phyloP scores from a whole-genome alignment of 768 basidiomycete species.

The Xerocomus potaroensis region DNA sequence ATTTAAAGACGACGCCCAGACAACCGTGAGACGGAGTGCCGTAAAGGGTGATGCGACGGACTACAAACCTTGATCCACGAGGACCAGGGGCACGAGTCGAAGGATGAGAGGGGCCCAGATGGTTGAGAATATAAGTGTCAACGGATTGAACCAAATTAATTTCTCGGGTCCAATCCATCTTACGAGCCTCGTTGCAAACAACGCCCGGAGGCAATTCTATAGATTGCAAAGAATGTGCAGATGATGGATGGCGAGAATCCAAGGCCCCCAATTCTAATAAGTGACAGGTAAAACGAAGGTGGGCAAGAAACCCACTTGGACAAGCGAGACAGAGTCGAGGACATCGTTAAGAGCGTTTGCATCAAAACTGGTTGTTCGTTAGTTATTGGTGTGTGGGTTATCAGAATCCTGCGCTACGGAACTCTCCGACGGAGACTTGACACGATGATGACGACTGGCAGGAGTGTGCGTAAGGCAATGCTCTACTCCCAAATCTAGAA shows the following conservation, averaged over 20 bases:
- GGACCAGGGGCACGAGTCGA: too few species aligned
- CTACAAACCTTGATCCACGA: too few species aligned
- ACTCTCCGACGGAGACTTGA: background rate
- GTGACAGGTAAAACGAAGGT: slow-evolving; percentile 44
- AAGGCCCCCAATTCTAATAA: slow-evolving; percentile 41
- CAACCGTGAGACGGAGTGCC: too few species aligned
- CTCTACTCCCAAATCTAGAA: too few species aligned
- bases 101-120: too few species aligned
- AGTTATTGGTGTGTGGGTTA: background rate
- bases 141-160: slow-evolving; percentile 35
- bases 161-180: slow-evolving; percentile 35
- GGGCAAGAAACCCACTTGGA: slow-evolving; percentile 39
- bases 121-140: slow-evolving; percentile 39
- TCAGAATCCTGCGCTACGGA: slow-evolving; percentile 3
- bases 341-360: slow-evolving; percentile 27
- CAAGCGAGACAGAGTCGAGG: slow-evolving; percentile 40
- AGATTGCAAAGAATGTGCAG: slow-evolving; percentile 34
- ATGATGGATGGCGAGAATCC: slow-evolving; percentile 39
- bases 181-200: slow-evolving; percentile 38
- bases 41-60: too few species aligned
- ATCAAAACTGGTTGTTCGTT: slow-evolving; percentile 26
- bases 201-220: slow-evolving; percentile 35
- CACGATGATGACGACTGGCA: slow-evolving; percentile 12
- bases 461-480: too few species aligned
- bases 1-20: too few species aligned